A percentile compares a stretch with the other conserved stretches of the same genome.
Evolutionary conservation across 148 eudicot species (phyloP).

Genomic region (Vaccinium darrowii): DNA sequence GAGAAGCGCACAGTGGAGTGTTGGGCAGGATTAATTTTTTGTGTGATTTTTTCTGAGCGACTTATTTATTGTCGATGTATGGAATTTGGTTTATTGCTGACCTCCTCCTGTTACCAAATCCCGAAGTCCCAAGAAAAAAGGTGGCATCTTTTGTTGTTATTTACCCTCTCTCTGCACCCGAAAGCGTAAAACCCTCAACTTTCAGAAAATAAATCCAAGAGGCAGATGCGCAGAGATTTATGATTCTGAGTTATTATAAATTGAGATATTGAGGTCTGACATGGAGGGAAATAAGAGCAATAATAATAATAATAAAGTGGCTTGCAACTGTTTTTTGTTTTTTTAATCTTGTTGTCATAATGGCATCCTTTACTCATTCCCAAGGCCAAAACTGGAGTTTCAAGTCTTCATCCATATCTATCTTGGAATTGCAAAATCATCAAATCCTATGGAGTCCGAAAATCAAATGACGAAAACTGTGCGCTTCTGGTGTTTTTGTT

Average conservation of each 20-base stretch:
- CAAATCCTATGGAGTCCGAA: conserved; percentile 24
- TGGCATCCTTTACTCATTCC: conserved; percentile 37
- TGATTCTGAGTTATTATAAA: neutral
- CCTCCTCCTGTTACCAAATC: conserved; percentile 10
- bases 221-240: neutral
- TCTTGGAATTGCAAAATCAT: conserved; percentile 21
- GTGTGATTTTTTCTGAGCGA: neutral
- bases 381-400: conserved; percentile 45
- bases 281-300: neutral
- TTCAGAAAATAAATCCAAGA: neutral
- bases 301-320: neutral
- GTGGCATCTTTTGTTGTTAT: conserved; percentile 18
- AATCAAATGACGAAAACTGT: conserved; percentile 4
- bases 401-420: conserved; percentile 7
- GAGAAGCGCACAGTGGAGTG: too few species aligned
- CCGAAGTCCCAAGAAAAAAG: conserved; percentile 22
- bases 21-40: neutral
- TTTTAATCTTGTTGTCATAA: conserved; percentile 19
- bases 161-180: neutral
- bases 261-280: neutral
- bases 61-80: neutral
- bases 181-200: neutral
- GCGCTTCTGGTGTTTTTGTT: too few species aligned
- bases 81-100: neutral
- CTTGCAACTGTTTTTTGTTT: conserved; percentile 18